These are phyloP conservation scores for Penicillium verhagenii DNA, from an alignment of 495 filamentous ascomycete species.

Conservation along the genomic window DNA sequence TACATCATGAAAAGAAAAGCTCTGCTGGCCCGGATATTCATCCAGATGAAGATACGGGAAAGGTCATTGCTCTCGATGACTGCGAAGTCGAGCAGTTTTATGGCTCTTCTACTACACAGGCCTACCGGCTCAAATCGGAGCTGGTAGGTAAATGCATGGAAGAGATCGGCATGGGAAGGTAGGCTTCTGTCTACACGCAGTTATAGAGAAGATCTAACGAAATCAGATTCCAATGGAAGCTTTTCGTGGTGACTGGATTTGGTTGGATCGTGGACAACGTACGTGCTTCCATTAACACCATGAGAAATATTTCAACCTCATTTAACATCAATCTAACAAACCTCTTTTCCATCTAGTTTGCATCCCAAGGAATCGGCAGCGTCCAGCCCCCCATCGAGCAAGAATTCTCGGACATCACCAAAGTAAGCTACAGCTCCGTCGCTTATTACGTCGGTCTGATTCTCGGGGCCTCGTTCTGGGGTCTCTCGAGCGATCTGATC, in stretches of 20 bases:
- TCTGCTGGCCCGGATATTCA: not conserved
- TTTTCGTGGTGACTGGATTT: constrained; percentile 35
- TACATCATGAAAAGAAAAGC: constrained; percentile 11
- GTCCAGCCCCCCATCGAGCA: constrained; percentile 31
- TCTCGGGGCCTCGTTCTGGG: constrained; percentile 37
- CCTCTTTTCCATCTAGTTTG: constrained; percentile 18
- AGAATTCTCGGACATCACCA: constrained; percentile 27
- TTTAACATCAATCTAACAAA: not conserved
- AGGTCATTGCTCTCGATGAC: constrained; percentile 23
- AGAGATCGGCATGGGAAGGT: constrained; percentile 37
- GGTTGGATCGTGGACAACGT: constrained; percentile 39
- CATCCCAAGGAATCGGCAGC: constrained; percentile 31
- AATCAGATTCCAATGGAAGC: constrained; percentile 33
- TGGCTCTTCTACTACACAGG: constrained; percentile 30
- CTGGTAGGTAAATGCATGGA: constrained; percentile 31
- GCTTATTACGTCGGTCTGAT: constrained; percentile 37
- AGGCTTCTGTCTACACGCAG: not conserved
- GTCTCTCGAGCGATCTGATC: constrained; percentile 31
- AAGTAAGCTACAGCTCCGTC: constrained; percentile 37
- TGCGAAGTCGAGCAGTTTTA: constrained; percentile 29
- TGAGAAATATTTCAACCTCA: not conserved
- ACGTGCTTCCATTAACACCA: constrained; percentile 4
- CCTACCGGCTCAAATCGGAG: constrained; percentile 37
- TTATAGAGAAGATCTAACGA: constrained; percentile 1
- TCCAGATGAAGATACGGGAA: constrained; percentile 13